A percentile compares a stretch with the other conserved stretches of the same genome.
Conservation (phyloP, 1,284 basidiomycete genomes). For the Veloporphyrellus conicus region DNA sequence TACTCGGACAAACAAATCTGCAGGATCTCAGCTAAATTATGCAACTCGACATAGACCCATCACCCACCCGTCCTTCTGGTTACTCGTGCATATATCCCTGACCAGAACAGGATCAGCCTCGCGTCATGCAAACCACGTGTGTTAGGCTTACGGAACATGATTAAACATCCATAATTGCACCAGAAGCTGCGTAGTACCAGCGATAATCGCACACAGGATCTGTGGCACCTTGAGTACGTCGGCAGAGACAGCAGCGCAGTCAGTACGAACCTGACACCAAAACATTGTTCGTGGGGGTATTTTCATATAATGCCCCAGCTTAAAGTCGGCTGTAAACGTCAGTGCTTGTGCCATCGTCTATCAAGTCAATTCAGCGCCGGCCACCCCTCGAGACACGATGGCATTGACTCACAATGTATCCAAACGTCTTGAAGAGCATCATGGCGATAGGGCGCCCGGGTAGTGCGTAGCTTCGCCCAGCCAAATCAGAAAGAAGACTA, state of each 20-base stretch:
- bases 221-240: constrained; percentile 4
- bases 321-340: constrained; percentile 43
- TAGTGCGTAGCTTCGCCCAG: constrained; percentile 26
- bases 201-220: constrained; percentile 41
- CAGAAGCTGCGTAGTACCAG: constrained; percentile 38
- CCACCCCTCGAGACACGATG: not conserved
- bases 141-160: constrained; percentile 24
- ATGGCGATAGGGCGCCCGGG: constrained; percentile 41
- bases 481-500: not conserved
- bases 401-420: constrained; percentile 35
- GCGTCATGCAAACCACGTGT: no score
- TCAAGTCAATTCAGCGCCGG: not conserved
- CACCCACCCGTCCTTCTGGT: constrained; percentile 33
- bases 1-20: constrained; percentile 37
- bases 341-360: constrained; percentile 39
- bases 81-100: constrained; percentile 32
- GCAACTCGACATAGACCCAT: not conserved
- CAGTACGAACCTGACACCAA: constrained; percentile 34
- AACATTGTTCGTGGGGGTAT: constrained; percentile 47
- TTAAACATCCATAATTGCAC: constrained; percentile 47
- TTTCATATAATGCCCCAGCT: constrained; percentile 53
- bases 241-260: not conserved
- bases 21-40: not conserved
- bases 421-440: constrained; percentile 42
- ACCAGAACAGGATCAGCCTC: not conserved